These are phyloP conservation scores for Leccinellum rugosiceps DNA, from an alignment of 768 basidiomycete species.

Conservation along the genomic window DNA sequence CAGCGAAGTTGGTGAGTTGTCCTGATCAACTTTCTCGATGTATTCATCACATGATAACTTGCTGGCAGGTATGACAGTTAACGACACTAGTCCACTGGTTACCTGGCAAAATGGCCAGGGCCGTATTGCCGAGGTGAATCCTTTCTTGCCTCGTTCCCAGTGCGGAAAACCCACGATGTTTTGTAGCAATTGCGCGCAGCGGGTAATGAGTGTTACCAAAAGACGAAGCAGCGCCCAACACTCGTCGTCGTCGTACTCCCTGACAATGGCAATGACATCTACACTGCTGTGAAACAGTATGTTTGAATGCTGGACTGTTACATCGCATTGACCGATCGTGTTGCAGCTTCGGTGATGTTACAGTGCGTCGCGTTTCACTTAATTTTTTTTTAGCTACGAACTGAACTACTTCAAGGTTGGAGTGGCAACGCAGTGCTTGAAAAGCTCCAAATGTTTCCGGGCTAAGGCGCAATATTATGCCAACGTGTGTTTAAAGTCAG, in stretches of 20 bases:
- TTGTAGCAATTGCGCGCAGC: conserved; percentile 48
- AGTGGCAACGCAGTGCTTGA: conserved; percentile 78
- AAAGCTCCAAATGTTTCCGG: conserved; percentile 57
- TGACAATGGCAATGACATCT: conserved; percentile 72
- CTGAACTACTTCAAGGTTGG: conserved; percentile 46
- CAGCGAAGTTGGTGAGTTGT: conserved; percentile 55
- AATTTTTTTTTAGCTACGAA: background rate
- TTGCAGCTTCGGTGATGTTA: conserved; percentile 68
- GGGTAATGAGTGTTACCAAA: conserved; percentile 45
- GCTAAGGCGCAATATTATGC: conserved; percentile 79
- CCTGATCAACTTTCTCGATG: background rate
- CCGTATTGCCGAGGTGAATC: conserved; percentile 43
- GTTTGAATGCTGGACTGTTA: conserved; percentile 23
- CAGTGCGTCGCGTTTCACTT: conserved; percentile 31
- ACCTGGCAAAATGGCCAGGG: conserved; percentile 59
- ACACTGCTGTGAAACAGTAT: conserved; percentile 76
- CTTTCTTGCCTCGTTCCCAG: background rate
- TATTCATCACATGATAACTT: background rate
- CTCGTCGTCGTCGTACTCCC: conserved; percentile 70
- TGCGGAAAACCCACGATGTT: background rate
- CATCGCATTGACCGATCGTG: conserved; percentile 1
- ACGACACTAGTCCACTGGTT: conserved; percentile 42
- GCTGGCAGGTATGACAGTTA: conserved; percentile 54
- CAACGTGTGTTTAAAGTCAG: conserved; percentile 77
- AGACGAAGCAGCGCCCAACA: conserved; percentile 42